Percentiles rank a stretch among this genome's conserved stretches.
Conservation (phyloP, 2,329 filamentous ascomycete genomes). For the Aspergillus spinulosporus region DNA sequence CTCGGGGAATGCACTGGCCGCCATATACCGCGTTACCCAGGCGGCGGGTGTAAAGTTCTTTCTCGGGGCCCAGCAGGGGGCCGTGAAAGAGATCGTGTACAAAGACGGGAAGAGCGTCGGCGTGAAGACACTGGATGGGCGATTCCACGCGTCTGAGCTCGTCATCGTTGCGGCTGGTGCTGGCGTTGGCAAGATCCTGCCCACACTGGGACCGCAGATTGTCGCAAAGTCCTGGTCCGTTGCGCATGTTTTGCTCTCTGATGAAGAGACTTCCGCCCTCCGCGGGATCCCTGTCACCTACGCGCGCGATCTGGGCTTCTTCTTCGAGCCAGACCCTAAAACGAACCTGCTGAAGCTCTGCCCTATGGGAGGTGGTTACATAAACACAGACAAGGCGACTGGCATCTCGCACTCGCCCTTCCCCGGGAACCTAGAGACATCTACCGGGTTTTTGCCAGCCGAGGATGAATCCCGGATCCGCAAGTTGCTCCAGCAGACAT, state of each 20-base stretch:
- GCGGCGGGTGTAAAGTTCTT: slow-evolving; percentile 46
- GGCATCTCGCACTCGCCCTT: slow-evolving; percentile 47
- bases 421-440: slow-evolving; percentile 27
- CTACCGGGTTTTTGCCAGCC: slow-evolving; percentile 52
- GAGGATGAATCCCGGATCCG: slow-evolving; percentile 57
- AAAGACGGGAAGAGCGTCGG: slow-evolving; percentile 28
- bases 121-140: slow-evolving; percentile 42
- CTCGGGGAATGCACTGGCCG: slow-evolving; percentile 53
- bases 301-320: slow-evolving; percentile 63
- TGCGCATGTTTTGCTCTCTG: slow-evolving; percentile 59
- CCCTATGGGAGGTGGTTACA: slow-evolving; percentile 58
- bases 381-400: slow-evolving; percentile 49
- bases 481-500: slow-evolving; percentile 52
- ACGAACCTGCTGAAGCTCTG: slow-evolving; percentile 62
- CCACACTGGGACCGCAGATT: slow-evolving; percentile 52
- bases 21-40: slow-evolving; percentile 48
- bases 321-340: slow-evolving; percentile 63
- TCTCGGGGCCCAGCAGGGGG: slow-evolving; percentile 42
- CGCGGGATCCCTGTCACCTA: slow-evolving; percentile 62
- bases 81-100: slow-evolving; percentile 46
- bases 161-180: slow-evolving; percentile 58
- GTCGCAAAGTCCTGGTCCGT: slow-evolving; percentile 61
- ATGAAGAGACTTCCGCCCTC: slow-evolving; percentile 55
- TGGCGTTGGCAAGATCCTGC: slow-evolving; percentile 49
- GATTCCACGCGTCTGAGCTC: slow-evolving; percentile 39